Base-by-base conservation (phyloP, 2,329 filamentous ascomycete species). In the Ascochyta viciae-villosae region DNA sequence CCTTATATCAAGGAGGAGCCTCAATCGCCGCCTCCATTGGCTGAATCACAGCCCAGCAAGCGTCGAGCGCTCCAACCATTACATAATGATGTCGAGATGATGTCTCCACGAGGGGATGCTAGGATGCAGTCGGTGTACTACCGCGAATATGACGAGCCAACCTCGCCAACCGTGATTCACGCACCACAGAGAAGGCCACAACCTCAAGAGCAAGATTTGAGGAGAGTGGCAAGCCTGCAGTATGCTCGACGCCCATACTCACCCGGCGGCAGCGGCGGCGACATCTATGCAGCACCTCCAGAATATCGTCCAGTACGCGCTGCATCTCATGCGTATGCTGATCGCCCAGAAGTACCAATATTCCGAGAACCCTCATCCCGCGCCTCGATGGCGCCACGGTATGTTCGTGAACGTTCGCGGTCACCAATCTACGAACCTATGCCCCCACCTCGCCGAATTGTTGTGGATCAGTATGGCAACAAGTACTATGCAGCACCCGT, bases 401-500 rank as follows among this genome's bases (percentile, higher is more conserved):
- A 80, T 56, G 58, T 76, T n/a, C 72, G 73, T 16, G 78, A 79
- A 39, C 72, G 77, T n/a, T 77, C 75, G 15, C 66, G 73, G 16
- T 78, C 78, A 15, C 77, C 78, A 3, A 63, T 72, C 6, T 68
- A 73, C 27, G 70, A 77, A 44, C 60, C 65, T 74, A 81, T 84
- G 77, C 76, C 74, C 9, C 73, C 84, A 8, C 73, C 84, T 16
- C 80, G 87, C 51, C 86, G 88, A 58, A 89, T 96, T 60, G 82
- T 96, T 31, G 82, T 96, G 50, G 93, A 97, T 76, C 87, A 90
- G 59, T 91, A 88, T 74, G 92, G 92, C 37, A 90, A 91, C 72
- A 87, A 91, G 71, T 97, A 93, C 77, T 85, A 85, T 58, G 85
- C 86, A 60, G 80, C 81, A 38, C 75, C 83, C 16, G 62, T 73